Percentiles rank a stretch among this genome's conserved stretches.
Conservation (phyloP, 2,329 filamentous ascomycete genomes). For the Botrytis aclada region DNA sequence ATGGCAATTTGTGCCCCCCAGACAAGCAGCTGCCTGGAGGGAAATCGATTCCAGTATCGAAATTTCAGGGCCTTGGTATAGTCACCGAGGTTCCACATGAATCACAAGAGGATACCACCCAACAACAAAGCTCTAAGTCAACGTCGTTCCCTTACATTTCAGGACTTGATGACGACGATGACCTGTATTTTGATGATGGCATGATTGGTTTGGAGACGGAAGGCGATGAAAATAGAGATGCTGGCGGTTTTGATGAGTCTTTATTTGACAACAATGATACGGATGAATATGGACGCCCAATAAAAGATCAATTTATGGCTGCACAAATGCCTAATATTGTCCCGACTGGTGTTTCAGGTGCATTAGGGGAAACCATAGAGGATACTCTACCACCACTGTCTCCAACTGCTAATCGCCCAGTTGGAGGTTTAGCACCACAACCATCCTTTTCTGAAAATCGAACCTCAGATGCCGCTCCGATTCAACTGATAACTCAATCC, state of each 20-base stretch:
- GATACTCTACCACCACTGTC: background rate
- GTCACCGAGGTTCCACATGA: conserved; percentile 19
- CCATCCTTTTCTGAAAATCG: conserved; percentile 27
- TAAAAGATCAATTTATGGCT: conserved; percentile 41
- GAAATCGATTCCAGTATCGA: background rate
- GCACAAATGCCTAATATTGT: conserved; percentile 26
- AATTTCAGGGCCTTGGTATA: conserved; percentile 29
- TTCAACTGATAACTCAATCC: conserved; percentile 32
- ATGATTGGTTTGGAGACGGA: conserved; percentile 53
- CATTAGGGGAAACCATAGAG: background rate
- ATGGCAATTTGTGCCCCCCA: conserved; percentile 11
- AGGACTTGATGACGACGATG: conserved; percentile 30
- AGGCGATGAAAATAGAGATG: conserved; percentile 45
- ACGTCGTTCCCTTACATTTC: conserved; percentile 23
- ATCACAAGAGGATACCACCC: conserved; percentile 2
- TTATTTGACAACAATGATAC: conserved; percentile 69
- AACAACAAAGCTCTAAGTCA: conserved; percentile 1
- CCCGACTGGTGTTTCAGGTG: conserved; percentile 22
- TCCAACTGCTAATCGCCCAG: background rate
- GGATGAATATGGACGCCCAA: conserved; percentile 58
- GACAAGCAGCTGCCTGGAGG: background rate
- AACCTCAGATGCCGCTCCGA: background rate
- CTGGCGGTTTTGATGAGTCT: conserved; percentile 65
- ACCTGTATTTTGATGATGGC: conserved; percentile 68
- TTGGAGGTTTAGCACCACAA: conserved; percentile 28